Percentiles rank a stretch among this genome's conserved stretches.
These are phyloP conservation scores for Euphorbia tirucalli DNA, from an alignment of 345 rosid species.

Conservation along the genomic window DNA sequence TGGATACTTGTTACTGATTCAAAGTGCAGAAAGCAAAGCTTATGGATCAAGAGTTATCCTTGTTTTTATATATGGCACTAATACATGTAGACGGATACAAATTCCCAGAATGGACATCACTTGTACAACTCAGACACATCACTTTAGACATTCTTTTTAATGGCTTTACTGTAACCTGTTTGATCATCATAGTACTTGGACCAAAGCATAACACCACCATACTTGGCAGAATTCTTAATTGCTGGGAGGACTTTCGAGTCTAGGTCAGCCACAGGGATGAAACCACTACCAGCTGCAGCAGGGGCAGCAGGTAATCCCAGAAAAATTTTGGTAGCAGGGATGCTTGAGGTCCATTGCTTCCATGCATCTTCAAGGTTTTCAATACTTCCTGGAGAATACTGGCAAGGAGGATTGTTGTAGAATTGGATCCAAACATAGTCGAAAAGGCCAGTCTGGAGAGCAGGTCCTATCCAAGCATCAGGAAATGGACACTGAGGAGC, in stretches of 20 bases:
- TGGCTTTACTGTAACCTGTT: conserved; percentile 15
- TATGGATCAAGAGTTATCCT: too few relatives aligned
- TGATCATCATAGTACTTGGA: conserved; percentile 20
- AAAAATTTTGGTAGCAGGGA: conserved; percentile 7
- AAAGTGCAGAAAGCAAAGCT: too few relatives aligned
- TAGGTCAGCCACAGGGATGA: conserved; percentile 10
- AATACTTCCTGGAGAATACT: conserved; percentile 2
- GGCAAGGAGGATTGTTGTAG: conserved; percentile 13
- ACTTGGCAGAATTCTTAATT: conserved; percentile 11
- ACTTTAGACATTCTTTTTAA: conserved; percentile 13
- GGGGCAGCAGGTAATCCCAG: conserved; percentile 12
- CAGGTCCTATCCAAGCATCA: conserved; percentile 12
- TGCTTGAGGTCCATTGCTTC: conserved; percentile 13
- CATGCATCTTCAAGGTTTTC: conserved; percentile 2
- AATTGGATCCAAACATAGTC: conserved; percentile 17
- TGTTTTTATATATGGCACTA: too few relatives aligned
- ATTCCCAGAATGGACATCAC: too few relatives aligned
- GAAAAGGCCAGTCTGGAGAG: conserved; percentile 8
- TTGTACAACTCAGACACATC: too few relatives aligned
- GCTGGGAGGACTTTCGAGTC: conserved; percentile 8
- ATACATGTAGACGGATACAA: too few relatives aligned
- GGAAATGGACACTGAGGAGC: conserved; percentile 18
- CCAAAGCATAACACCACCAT: conserved; percentile 22
- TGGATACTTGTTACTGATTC: too few relatives aligned
- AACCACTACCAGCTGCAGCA: conserved; percentile 19